Evolutionary conservation across 164 flowering plant genomes (phyloP).

Genomic region (Nelumbo lutea): DNA sequence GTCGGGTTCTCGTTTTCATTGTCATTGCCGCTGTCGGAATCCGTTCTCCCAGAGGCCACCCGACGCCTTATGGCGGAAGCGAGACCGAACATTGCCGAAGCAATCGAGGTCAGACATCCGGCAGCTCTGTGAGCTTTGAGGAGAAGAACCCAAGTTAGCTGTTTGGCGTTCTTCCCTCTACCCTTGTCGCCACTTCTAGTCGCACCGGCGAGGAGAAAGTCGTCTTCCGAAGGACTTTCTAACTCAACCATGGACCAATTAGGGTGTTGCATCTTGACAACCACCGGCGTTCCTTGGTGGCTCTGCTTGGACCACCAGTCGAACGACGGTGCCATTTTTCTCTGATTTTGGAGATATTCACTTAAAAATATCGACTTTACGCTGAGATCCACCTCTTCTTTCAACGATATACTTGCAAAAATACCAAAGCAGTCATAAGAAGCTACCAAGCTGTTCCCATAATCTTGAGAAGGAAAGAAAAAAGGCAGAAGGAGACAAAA

Average conservation of each 20-base stretch:
- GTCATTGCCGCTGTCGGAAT: conserved; percentile 11
- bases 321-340: no score
- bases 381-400: not conserved
- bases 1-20: conserved; percentile 29
- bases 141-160: no score
- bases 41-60: conserved; percentile 53
- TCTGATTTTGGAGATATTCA: no score
- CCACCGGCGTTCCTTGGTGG: no score
- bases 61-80: conserved; percentile 58
- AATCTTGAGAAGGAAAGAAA: not conserved
- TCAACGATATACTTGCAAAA: not conserved
- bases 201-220: no score
- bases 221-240: no score
- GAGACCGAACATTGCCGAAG: conserved; percentile 21
- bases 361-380: not conserved
- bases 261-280: no score
- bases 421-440: not conserved
- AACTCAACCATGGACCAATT: no score
- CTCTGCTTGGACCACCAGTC: no score
- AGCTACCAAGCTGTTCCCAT: not conserved
- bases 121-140: conserved; percentile 12
- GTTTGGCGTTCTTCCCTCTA: conserved; percentile 11
- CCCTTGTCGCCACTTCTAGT: not conserved
- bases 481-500: not conserved
- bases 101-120: conserved; percentile 8